Percentiles rank a stretch among this genome's conserved stretches.
Conservation (phyloP, 2,329 filamentous ascomycete species). For the Neurospora crassa region DNA sequence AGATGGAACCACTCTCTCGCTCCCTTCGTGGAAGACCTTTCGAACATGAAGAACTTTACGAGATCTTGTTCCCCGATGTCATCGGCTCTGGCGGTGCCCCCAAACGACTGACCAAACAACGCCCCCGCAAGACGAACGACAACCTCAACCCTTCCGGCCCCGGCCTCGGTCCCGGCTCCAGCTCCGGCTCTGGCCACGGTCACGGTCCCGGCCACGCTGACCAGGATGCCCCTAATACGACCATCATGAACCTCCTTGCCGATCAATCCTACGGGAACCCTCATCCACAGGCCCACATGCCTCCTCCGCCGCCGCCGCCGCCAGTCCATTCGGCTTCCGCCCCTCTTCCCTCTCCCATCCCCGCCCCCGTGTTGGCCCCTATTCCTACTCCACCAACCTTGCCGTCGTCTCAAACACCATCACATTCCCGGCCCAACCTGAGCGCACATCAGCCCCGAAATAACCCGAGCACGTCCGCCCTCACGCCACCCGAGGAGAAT, state of each 20-base stretch:
- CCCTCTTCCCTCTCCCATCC: conserved; percentile 18
- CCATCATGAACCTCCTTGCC: conserved; percentile 34
- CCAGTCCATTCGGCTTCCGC: conserved; percentile 12
- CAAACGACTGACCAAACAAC: conserved; percentile 47
- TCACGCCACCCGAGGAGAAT: conserved; percentile 47
- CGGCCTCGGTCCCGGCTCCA: not conserved
- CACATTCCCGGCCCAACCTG: conserved; percentile 17
- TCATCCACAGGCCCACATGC: conserved; percentile 14
- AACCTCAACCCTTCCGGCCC: conserved; percentile 22
- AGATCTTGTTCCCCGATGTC: conserved; percentile 50
- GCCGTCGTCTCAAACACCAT: conserved; percentile 13
- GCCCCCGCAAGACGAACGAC: conserved; percentile 36
- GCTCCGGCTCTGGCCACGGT: conserved; percentile 11
- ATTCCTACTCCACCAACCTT: conserved; percentile 12
- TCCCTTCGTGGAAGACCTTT: conserved; percentile 48
- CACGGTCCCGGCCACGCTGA: conserved; percentile 27
- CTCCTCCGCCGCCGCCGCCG: conserved; percentile 14
- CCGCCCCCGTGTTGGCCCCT: conserved; percentile 16
- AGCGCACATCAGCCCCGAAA: conserved; percentile 21
- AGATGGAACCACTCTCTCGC: conserved; percentile 50
- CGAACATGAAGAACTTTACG: conserved; percentile 52
- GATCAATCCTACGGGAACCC: conserved; percentile 22
- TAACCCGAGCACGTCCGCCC: conserved; percentile 31
- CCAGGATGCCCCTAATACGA: conserved; percentile 37
- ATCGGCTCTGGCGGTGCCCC: conserved; percentile 50